Evolutionary conservation across 2,329 filamentous ascomycete species (phyloP).

Genomic region (Pseudogymnoascus sp.): DNA sequence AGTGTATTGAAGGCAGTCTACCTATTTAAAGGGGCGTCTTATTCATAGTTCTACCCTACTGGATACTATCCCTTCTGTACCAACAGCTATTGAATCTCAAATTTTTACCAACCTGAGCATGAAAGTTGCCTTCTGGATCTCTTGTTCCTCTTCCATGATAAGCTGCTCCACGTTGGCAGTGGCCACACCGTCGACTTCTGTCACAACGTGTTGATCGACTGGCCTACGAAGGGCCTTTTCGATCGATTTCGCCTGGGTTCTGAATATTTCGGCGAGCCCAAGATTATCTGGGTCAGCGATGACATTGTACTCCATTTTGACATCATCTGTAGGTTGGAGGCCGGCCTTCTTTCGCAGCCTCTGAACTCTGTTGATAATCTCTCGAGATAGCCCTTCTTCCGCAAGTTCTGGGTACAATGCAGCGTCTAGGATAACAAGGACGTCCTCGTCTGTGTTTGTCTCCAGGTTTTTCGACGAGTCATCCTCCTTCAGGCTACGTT

Average conservation of each 20-base stretch:
- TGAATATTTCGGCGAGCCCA: slow-evolving; percentile 62
- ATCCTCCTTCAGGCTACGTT: slow-evolving; percentile 67
- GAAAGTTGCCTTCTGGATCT: slow-evolving; percentile 76
- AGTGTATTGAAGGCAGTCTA: background rate
- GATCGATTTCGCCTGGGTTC: slow-evolving; percentile 57
- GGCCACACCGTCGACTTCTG: slow-evolving; percentile 48
- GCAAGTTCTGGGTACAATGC: slow-evolving; percentile 76
- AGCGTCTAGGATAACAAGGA: slow-evolving; percentile 83
- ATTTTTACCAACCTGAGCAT: slow-evolving; percentile 67
- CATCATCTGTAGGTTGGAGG: slow-evolving; percentile 82
- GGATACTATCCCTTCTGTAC: slow-evolving; percentile 2
- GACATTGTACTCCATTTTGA: slow-evolving; percentile 88
- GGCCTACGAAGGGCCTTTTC: slow-evolving; percentile 71
- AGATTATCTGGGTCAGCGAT: slow-evolving; percentile 69
- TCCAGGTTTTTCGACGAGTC: slow-evolving; percentile 66
- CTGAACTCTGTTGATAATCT: slow-evolving; percentile 90
- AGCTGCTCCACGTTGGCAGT: slow-evolving; percentile 44
- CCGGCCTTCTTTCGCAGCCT: slow-evolving; percentile 89
- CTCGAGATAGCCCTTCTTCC: slow-evolving; percentile 79
- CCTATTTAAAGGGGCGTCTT: background rate
- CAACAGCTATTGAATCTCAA: slow-evolving; percentile 32
- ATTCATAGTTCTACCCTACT: background rate
- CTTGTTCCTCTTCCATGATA: slow-evolving; percentile 76
- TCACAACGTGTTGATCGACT: slow-evolving; percentile 59
- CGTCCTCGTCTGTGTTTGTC: slow-evolving; percentile 80